Percentiles rank a stretch among this genome's conserved stretches.
These are phyloP conservation scores for Laetiporus sulphureus DNA, from an alignment of 1,284 basidiomycete genomes.

Conservation along the genomic window DNA sequence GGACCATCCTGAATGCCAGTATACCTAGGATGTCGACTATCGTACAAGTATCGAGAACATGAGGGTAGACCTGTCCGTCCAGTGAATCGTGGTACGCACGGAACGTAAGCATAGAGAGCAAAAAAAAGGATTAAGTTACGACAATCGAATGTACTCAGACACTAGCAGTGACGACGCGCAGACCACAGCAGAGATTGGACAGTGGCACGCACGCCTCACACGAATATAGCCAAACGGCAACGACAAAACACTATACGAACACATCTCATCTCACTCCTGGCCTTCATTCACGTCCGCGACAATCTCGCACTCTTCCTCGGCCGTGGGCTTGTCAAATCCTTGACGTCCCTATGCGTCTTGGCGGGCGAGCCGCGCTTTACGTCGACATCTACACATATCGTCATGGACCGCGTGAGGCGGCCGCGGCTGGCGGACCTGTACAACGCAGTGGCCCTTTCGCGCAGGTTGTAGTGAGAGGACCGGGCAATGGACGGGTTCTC, in stretches of 20 bases:
- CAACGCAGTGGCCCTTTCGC: slow-evolving; percentile 3
- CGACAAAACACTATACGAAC: background rate
- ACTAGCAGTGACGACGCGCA: too few relatives aligned
- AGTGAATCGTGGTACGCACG: too few relatives aligned
- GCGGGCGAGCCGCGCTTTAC: background rate
- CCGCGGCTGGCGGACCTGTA: background rate
- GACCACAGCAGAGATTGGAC: too few relatives aligned
- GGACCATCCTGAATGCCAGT: too few relatives aligned
- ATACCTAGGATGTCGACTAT: too few relatives aligned
- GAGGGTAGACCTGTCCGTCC: too few relatives aligned
- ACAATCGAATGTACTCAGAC: too few relatives aligned
- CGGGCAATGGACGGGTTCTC: background rate
- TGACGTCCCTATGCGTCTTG: slow-evolving; percentile 1
- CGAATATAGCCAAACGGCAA: background rate
- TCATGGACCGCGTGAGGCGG: slow-evolving; percentile 1
- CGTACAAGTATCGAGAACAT: too few relatives aligned
- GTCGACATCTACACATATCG: background rate
- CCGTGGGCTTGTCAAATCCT: background rate
- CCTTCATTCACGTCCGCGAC: background rate
- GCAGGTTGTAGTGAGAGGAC: slow-evolving; percentile 8
- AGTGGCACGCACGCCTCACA: too few relatives aligned
- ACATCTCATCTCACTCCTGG: background rate
- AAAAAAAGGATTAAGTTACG: too few relatives aligned
- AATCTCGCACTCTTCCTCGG: slow-evolving; percentile 3
- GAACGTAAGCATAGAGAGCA: too few relatives aligned